Evolutionary conservation across 441 rosid genomes (phyloP).

Genomic region (Mallotus repandus): DNA sequence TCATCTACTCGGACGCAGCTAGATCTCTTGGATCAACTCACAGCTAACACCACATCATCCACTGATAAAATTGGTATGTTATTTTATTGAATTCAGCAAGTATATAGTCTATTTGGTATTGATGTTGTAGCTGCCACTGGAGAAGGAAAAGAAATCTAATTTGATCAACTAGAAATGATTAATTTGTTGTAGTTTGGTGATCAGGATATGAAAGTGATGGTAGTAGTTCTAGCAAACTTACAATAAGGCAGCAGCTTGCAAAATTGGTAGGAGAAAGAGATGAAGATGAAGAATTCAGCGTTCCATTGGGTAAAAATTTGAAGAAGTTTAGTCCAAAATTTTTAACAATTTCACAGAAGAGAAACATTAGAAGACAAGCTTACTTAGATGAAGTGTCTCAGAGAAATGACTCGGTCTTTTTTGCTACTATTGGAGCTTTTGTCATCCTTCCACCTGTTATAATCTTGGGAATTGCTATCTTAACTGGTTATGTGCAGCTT

Average conservation of each 20-base stretch:
- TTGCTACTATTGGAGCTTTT: slow-evolving; percentile 85
- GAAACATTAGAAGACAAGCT: slow-evolving; percentile 83
- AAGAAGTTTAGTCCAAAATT: slow-evolving; percentile 79
- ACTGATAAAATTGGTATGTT: slow-evolving; percentile 40
- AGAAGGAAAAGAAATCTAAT: too few species aligned
- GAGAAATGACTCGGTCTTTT: slow-evolving; percentile 88
- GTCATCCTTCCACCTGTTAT: slow-evolving; percentile 75
- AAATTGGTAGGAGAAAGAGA: slow-evolving; percentile 61
- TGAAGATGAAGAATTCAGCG: slow-evolving; percentile 66
- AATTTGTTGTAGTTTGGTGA: background rate
- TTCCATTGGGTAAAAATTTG: slow-evolving; percentile 69
- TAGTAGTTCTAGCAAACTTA: slow-evolving; percentile 32
- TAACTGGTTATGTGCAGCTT: slow-evolving; percentile 89
- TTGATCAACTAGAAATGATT: too few species aligned
- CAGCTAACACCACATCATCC: slow-evolving; percentile 39
- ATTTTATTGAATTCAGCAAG: too few species aligned
- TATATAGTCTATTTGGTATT: too few species aligned
- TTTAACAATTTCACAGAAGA: slow-evolving; percentile 82
- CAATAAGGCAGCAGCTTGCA: slow-evolving; percentile 65
- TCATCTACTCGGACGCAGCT: slow-evolving; percentile 69
- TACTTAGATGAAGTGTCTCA: slow-evolving; percentile 75
- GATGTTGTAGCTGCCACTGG: too few species aligned
- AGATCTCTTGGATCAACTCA: slow-evolving; percentile 77
- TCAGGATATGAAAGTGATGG: slow-evolving; percentile 62
- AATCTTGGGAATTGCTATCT: slow-evolving; percentile 67